A percentile compares a stretch with the other conserved stretches of the same genome.
phyloP scores from a whole-genome alignment of 768 basidiomycete genomes.

The Mycena chlorophos region DNA sequence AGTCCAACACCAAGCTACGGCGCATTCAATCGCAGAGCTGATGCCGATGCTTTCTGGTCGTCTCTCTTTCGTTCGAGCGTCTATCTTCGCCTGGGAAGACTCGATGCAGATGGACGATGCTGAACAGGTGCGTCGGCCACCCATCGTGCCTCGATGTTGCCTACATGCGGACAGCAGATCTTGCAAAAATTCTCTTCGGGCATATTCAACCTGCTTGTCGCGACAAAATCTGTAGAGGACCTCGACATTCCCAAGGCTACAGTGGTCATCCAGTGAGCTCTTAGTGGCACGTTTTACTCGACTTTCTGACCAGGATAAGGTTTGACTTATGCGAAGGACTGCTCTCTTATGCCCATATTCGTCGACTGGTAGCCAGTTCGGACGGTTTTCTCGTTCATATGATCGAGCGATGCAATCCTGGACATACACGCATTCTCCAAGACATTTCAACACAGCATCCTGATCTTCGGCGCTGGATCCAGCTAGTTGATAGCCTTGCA shows the following conservation, averaged over 20 bases:
- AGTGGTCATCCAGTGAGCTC: slow-evolving; percentile 60
- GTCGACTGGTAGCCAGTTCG: slow-evolving; percentile 46
- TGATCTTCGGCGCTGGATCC: slow-evolving; percentile 50
- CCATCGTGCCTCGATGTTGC: background rate
- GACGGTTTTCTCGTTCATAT: slow-evolving; percentile 62
- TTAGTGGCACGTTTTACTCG: background rate
- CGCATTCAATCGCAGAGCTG: slow-evolving; percentile 59
- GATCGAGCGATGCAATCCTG: slow-evolving; percentile 57
- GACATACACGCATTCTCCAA: slow-evolving; percentile 54
- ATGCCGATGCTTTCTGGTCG: slow-evolving; percentile 54
- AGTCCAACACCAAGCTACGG: slow-evolving; percentile 59
- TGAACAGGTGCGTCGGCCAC: slow-evolving; percentile 26
- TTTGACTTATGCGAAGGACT: slow-evolving; percentile 65
- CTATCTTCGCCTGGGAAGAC: slow-evolving; percentile 43
- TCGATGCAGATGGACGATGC: slow-evolving; percentile 28
- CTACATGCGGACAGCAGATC: slow-evolving; percentile 42
- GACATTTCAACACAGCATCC: slow-evolving; percentile 40
- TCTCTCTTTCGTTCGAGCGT: slow-evolving; percentile 55
- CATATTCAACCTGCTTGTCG: slow-evolving; percentile 62
- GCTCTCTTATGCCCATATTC: slow-evolving; percentile 56
- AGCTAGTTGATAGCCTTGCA: slow-evolving; percentile 39
- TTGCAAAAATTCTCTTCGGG: slow-evolving; percentile 54
- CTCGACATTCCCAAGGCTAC: slow-evolving; percentile 57
- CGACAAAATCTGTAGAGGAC: slow-evolving; percentile 60
- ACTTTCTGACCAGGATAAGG: slow-evolving; percentile 39